A percentile compares a stretch with the other conserved stretches of the same genome.
phyloP scores from a whole-genome alignment of 176 grass and related monocot genomes.

The Leersia perrieri region DNA sequence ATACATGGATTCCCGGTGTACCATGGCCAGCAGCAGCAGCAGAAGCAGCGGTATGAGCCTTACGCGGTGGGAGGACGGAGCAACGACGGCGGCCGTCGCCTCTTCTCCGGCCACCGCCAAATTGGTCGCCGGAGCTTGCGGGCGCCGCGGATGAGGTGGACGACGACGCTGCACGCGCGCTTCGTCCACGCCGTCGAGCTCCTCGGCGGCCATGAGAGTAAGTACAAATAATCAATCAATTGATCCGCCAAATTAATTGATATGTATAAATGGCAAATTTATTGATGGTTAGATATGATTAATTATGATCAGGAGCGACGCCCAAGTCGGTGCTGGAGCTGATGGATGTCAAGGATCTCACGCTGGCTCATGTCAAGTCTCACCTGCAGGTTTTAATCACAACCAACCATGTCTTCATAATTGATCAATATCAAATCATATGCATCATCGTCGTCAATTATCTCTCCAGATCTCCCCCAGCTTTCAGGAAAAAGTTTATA shows the following conservation, averaged over 20 bases:
- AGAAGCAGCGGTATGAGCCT: not conserved
- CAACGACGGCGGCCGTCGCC: not conserved
- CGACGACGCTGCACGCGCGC: conserved; percentile 37
- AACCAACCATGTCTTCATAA: not conserved
- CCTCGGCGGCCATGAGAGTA: conserved; percentile 40
- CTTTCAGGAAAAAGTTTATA: not conserved
- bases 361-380: conserved; percentile 48
- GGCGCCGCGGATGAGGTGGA: conserved; percentile 40
- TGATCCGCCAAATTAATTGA: not conserved
- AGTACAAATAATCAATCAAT: not conserved
- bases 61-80: not conserved
- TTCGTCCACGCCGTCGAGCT: conserved; percentile 41
- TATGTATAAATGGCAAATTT: not conserved
- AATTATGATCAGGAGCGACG: conserved; percentile 25
- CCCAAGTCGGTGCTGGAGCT: conserved; percentile 42
- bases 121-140: conserved; percentile 14
- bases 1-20: conserved; percentile 35
- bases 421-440: not conserved
- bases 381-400: conserved; percentile 33
- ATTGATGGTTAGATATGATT: not conserved
- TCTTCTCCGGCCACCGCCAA: no score
- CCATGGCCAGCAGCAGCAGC: not conserved
- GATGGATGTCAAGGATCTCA: conserved; percentile 49
- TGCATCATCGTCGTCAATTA: not conserved
- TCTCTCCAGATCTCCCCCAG: not conserved